phyloP scores from a whole-genome alignment of 2,329 filamentous ascomycete species.

The Aquanectria penicillioides region DNA sequence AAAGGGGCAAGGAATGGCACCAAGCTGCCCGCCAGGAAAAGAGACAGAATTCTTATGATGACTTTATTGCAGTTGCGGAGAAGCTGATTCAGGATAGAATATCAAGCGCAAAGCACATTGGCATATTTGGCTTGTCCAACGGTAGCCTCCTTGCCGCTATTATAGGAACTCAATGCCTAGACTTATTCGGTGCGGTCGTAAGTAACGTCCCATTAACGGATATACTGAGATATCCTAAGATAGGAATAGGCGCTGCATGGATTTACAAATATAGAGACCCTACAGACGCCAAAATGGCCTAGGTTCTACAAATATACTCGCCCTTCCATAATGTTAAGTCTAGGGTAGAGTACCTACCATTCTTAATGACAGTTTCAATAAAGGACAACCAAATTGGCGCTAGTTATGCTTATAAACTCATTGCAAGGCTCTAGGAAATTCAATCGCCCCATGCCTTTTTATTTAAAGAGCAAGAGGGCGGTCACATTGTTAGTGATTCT shows the following conservation, averaged over 20 bases:
- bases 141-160: background rate
- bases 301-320: background rate
- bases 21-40: background rate
- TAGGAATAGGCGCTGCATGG: background rate
- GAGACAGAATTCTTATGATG: background rate
- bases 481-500: background rate
- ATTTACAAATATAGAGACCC: background rate
- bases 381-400: background rate
- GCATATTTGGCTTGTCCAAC: background rate
- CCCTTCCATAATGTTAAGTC: background rate
- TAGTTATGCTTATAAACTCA: background rate
- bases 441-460: background rate
- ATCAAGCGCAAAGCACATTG: background rate
- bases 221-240: background rate
- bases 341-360: background rate
- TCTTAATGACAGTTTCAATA: background rate
- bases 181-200: background rate
- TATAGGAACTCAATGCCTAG: background rate
- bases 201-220: background rate
- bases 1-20: background rate
- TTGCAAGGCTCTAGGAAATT: background rate
- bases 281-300: background rate
- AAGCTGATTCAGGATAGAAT: background rate
- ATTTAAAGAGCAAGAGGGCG: background rate
- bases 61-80: background rate